These are phyloP conservation scores for Globisporangium acanthophoron DNA, from an alignment of 352 stramenopile species.

Conservation along the genomic window DNA sequence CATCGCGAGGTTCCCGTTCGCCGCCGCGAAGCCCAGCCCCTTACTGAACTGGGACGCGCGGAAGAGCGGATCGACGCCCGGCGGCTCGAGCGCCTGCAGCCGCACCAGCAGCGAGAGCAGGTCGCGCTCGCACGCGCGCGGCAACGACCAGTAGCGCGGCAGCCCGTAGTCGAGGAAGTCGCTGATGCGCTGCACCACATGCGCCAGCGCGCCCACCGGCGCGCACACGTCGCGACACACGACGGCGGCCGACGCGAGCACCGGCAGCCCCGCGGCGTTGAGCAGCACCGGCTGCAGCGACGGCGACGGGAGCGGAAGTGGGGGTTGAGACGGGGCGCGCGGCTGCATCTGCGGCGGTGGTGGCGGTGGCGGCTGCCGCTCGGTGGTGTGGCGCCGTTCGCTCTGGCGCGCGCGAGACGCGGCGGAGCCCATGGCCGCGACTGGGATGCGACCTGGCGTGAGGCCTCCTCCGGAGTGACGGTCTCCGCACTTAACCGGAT, in stretches of 20 bases:
- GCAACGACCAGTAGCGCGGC: slow-evolving; percentile 10
- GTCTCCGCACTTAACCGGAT: background rate
- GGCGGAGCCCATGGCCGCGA: background rate
- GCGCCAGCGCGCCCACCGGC: slow-evolving; percentile 5
- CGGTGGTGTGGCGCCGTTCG: background rate
- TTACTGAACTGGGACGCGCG: slow-evolving; percentile 8
- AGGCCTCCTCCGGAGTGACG: background rate
- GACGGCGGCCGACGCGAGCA: slow-evolving; percentile 9
- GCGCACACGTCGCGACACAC: slow-evolving; percentile 8
- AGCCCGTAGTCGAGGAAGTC: slow-evolving; percentile 12
- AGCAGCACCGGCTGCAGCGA: background rate
- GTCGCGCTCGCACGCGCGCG: slow-evolving; percentile 10
- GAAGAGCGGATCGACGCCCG: slow-evolving; percentile 6
- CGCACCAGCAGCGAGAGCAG: slow-evolving; percentile 9
- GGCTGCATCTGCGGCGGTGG: background rate
- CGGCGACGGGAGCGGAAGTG: background rate
- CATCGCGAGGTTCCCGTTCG: slow-evolving; percentile 10
- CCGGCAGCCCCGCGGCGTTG: slow-evolving; percentile 3
- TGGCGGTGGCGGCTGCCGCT: no score
- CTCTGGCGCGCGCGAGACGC: slow-evolving; percentile 1
- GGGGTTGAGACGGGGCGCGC: no score
- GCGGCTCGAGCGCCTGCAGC: slow-evolving; percentile 4
- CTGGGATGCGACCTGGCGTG: no score
- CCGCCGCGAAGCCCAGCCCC: slow-evolving; percentile 7
- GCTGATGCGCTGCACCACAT: slow-evolving; percentile 12